Evolutionary conservation across 306 rosid genomes (phyloP), one percentile per base, ranked within the genome.

Genomic region (Pyrus bretschneideri): DNA sequence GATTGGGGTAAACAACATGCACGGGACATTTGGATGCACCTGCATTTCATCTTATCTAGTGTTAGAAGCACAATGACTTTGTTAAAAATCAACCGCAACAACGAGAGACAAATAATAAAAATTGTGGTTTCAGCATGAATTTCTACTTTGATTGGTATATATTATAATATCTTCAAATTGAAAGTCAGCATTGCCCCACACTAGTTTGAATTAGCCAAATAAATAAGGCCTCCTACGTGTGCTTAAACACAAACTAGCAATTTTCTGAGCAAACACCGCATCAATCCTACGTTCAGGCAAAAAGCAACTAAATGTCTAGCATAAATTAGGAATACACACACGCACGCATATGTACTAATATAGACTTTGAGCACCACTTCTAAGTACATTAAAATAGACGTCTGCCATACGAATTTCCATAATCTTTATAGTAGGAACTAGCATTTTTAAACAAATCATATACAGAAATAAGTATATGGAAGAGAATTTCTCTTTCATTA

Each of bases 21-120:
- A 91, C 40, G 99, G 99, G 81, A 96, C 99, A 38, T 92, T 96
- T 65, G 97, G 99, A 89, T 96, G 99, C 79, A 95, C 99, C 99
- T 95, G 88, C 83, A 87, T 71, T 72, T 77, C 55, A 65, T 81
- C 70, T 79, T 44, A 75, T 63, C 72, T 55, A 30, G 15, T 51
- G 77, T 72, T 33, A 85, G 81, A 85, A 25, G 73, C 40, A 83
- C 7, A 54, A 73, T 69, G 29, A 44, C 67, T 10, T 76, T 60
- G 40, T 52, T 18, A 38, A 58, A 60, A 27, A 61, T 46, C 23
- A 71, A 59, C 42, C 9, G 35, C 59, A 77, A 25, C 19, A 17
- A 71, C 6, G 4, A 69, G 29, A 29, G 38, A 54, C 25, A 52
- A 35, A 35, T 35, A 35, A 35, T 35, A 35, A 35, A 35, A 35